phyloP scores from a whole-genome alignment of 2,329 filamentous ascomycete species.

The Scedosporium minutisporum region DNA sequence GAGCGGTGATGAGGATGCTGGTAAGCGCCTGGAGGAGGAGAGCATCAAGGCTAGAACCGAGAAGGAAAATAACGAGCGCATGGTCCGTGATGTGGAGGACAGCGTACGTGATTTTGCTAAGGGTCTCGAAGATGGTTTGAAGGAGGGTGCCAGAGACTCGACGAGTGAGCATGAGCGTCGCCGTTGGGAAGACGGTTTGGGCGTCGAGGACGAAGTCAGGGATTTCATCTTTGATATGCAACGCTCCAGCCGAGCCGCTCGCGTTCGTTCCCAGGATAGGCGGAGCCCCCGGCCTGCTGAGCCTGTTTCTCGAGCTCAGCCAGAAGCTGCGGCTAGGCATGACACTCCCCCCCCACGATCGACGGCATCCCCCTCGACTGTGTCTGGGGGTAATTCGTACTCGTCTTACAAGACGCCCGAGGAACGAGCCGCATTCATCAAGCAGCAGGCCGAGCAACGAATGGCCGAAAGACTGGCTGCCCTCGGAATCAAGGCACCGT shows the following conservation, averaged over 20 bases:
- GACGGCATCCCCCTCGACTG: conserved; percentile 35
- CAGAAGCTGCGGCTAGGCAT: conserved; percentile 40
- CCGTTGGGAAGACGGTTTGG: conserved; percentile 90
- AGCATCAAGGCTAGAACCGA: conserved; percentile 71
- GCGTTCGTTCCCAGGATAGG: conserved; percentile 52
- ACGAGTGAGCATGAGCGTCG: conserved; percentile 82
- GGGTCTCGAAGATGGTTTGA: conserved; percentile 77
- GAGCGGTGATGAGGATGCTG: conserved; percentile 62
- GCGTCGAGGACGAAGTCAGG: conserved; percentile 91
- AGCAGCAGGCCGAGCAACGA: conserved; percentile 90
- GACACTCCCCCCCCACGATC: conserved; percentile 19
- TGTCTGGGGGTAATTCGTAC: conserved; percentile 56
- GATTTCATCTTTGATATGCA: conserved; percentile 98
- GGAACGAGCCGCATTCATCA: conserved; percentile 90
- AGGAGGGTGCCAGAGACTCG: conserved; percentile 66
- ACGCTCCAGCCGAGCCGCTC: conserved; percentile 68
- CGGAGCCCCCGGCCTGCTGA: conserved; percentile 32
- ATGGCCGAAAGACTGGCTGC: conserved; percentile 95
- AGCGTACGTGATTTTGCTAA: conserved; percentile 82
- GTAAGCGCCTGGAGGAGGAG: conserved; percentile 83
- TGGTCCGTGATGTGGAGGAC: conserved; percentile 95
- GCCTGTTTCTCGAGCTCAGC: conserved; percentile 29
- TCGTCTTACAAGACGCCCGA: conserved; percentile 82
- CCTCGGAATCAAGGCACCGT: conserved; percentile 76
- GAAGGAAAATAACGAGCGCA: conserved; percentile 86